These are phyloP conservation scores for Arabidopsis lyrata DNA, from an alignment of 441 rosid species.

Conservation along the genomic window DNA sequence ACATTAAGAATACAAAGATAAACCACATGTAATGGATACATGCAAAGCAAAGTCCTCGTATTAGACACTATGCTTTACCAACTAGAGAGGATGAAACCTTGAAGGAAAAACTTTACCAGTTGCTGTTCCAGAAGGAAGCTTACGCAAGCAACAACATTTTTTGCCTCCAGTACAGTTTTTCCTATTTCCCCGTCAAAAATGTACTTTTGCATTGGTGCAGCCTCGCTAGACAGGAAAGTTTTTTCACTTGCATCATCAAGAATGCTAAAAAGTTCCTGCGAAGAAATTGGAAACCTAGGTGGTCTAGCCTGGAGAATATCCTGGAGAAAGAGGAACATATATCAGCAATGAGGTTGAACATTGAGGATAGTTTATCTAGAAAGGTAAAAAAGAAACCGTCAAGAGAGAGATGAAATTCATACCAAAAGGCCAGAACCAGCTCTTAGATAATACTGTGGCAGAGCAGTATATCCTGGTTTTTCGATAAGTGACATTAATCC, in stretches of 20 bases:
- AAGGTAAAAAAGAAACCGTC: background rate
- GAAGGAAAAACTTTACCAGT: conserved; percentile 60
- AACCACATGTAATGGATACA: background rate
- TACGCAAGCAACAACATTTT: conserved; percentile 82
- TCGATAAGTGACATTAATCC: conserved; percentile 64
- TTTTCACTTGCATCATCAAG: conserved; percentile 98
- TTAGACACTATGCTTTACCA: conserved; percentile 21
- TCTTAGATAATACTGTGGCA: conserved; percentile 74
- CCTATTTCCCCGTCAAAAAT: conserved; percentile 90
- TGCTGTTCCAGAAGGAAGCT: conserved; percentile 90
- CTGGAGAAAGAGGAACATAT: conserved; percentile 53
- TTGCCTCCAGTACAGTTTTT: conserved; percentile 81
- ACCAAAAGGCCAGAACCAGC: conserved; percentile 93
- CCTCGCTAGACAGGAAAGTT: conserved; percentile 77
- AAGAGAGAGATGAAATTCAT: conserved; percentile 39
- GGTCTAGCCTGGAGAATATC: conserved; percentile 79
- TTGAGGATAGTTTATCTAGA: conserved; percentile 10
- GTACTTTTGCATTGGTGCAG: conserved; percentile 80
- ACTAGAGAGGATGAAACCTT: conserved; percentile 21
- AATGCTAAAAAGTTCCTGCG: conserved; percentile 74
- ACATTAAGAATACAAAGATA: conserved; percentile 9
- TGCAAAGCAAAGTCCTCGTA: conserved; percentile 17
- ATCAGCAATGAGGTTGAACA: conserved; percentile 27
- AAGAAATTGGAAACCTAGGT: conserved; percentile 74
- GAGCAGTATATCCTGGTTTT: conserved; percentile 69